phyloP scores from a whole-genome alignment of 2,329 filamentous ascomycete species.

The Sordariomycetes sp. region DNA sequence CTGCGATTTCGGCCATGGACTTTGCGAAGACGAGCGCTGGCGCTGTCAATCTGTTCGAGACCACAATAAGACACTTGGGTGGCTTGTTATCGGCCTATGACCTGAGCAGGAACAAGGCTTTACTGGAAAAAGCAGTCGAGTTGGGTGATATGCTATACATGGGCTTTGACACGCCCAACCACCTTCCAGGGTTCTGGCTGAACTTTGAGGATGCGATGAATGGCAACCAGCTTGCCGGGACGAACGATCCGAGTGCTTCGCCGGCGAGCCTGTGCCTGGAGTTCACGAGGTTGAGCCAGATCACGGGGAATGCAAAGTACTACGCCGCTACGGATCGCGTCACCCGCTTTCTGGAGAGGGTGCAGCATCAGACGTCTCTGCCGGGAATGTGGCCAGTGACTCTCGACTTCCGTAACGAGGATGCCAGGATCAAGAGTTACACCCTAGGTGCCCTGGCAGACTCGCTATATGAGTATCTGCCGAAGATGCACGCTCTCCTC shows the following conservation, averaged over 20 bases:
- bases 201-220: constrained; percentile 26
- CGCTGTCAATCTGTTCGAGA: constrained; percentile 42
- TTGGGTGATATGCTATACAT: constrained; percentile 44
- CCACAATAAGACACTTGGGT: constrained; percentile 43
- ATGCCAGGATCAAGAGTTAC: constrained; percentile 36
- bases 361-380: constrained; percentile 43
- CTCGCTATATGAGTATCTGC: constrained; percentile 57
- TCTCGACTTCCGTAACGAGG: constrained; percentile 44
- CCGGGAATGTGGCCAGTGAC: constrained; percentile 55
- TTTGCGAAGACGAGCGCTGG: constrained; percentile 34
- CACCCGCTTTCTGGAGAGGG: constrained; percentile 40
- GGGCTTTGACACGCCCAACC: constrained; percentile 42
- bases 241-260: constrained; percentile 15
- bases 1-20: constrained; percentile 35
- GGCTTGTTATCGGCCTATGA: constrained; percentile 41
- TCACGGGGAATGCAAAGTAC: constrained; percentile 50
- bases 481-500: constrained; percentile 56
- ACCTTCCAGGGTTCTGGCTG: constrained; percentile 29
- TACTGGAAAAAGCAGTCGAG: constrained; percentile 38
- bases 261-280: constrained; percentile 52
- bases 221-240: constrained; percentile 35
- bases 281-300: constrained; percentile 53
- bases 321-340: constrained; percentile 54
- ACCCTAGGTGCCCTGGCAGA: constrained; percentile 47
- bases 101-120: constrained; percentile 29